Percentiles rank a stretch among this genome's conserved stretches.
These are phyloP conservation scores for Corchorus olitorius DNA, from an alignment of 345 rosid genomes.

Conservation along the genomic window DNA sequence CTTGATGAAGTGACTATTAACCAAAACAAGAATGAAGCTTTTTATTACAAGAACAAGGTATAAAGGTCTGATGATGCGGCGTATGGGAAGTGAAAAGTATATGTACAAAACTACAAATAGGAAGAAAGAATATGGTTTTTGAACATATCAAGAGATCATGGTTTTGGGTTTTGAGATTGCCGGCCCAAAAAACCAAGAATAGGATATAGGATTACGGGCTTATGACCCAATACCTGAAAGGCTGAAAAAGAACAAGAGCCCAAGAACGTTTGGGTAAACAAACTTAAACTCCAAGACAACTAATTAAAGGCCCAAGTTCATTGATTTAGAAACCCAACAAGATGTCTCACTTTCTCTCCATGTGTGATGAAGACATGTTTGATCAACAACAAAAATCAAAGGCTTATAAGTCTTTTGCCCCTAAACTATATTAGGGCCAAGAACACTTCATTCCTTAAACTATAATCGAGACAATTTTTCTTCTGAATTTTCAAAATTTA, in stretches of 20 bases:
- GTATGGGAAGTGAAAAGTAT: slow-evolving; percentile 15
- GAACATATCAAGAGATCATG: not conserved
- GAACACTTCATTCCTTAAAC: no score
- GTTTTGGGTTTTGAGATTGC: not conserved
- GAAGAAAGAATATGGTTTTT: not conserved
- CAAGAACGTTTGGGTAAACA: not conserved
- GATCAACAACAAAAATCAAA: no score
- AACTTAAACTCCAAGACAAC: not conserved
- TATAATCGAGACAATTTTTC: no score
- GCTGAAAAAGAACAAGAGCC: not conserved
- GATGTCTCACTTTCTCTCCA: not conserved
- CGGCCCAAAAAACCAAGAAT: not conserved
- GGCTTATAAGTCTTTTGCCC: no score
- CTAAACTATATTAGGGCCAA: no score
- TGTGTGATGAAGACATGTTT: not conserved
- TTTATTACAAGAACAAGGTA: slow-evolving; percentile 4
- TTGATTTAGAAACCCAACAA: not conserved
- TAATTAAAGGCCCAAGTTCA: not conserved
- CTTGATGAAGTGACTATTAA: not conserved
- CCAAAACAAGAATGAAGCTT: not conserved
- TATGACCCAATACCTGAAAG: not conserved
- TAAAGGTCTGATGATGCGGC: slow-evolving; percentile 14
- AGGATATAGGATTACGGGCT: not conserved
- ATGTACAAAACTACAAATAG: not conserved
- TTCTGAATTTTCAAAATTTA: no score